Base-by-base conservation (phyloP, 352 stramenopile species). In the Saprolegnia parasitica region DNA sequence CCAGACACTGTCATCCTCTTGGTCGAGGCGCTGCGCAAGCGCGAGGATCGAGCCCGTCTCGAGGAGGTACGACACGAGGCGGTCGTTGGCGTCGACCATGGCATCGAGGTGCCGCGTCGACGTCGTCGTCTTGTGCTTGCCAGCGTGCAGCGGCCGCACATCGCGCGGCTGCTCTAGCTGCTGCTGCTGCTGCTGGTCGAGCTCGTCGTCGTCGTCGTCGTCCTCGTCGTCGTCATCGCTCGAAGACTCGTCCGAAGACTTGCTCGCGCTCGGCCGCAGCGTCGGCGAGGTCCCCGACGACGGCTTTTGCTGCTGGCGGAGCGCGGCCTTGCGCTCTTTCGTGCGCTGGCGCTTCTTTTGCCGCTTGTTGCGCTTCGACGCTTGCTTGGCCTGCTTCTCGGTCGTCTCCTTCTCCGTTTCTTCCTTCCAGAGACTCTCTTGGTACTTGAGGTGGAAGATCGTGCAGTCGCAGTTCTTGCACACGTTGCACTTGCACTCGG, bases 401-500 rank as follows among this genome's bases (percentile, higher is more conserved):
- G 77, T 89, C 55, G 86, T 95, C 60, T 96, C 85, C 66, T 96
- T 95, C 72, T 97, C 95, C 49, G 91, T 96, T 74, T 98, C 77
- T 70, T 98, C 95, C 61, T 97, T 97, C 80, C 87, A 98, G 58
- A 97, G 87, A 70, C 95, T 98, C 57, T 91, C 82, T 75, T 99
- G 97, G 72, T 99, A 99, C 63, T 97, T 96, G 29, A 99, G 81
- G 74, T 99, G 97, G 74, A 98, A 99, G 0, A 98, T 84, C 35
- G 88, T 95, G 77, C 97, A 99, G 74, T 99, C 94, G 73, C 97
- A 99, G 62, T 92, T 93, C 77, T 85, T 93, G 76, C 97, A 99
- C 11, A 99, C 97, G 66, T 98, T 96, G 73, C 96, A 99, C 79
- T 99, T 98, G 80, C 96, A 99, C 81, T 99, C 97, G 40, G 87